Evolutionary conservation across 2,329 filamentous ascomycete species (phyloP).

Genomic region (Pestalotiopsis sp.): DNA sequence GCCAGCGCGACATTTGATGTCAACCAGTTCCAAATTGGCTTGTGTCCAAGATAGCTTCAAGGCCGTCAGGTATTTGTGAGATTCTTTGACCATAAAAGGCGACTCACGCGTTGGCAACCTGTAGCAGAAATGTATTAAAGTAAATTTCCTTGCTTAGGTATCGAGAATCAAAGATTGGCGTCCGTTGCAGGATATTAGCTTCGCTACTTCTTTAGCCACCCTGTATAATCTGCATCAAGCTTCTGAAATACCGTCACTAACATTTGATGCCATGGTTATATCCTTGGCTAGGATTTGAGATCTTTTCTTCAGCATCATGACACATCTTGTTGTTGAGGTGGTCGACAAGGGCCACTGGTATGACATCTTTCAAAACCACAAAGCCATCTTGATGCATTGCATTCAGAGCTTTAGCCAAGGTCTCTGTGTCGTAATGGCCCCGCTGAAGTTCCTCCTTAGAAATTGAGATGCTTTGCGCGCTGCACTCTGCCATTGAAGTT

Average conservation of each 20-base stretch:
- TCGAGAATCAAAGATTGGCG: slow-evolving; percentile 34
- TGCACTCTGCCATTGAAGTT: neutral
- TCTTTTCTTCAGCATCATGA: slow-evolving; percentile 20
- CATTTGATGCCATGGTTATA: slow-evolving; percentile 27
- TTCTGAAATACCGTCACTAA: slow-evolving; percentile 6
- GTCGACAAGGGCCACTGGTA: slow-evolving; percentile 21
- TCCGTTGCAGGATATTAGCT: slow-evolving; percentile 42
- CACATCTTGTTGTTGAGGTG: slow-evolving; percentile 22
- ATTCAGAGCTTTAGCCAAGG: slow-evolving; percentile 16
- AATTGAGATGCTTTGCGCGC: neutral
- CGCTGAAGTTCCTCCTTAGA: neutral
- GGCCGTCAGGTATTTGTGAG: neutral
- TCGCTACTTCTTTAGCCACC: neutral
- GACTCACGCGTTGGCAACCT: slow-evolving; percentile 39
- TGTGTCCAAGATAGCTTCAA: slow-evolving; percentile 41
- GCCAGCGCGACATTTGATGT: slow-evolving; percentile 42
- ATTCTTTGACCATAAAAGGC: neutral
- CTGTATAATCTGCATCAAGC: neutral
- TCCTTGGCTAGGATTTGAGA: slow-evolving; percentile 18
- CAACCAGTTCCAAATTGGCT: slow-evolving; percentile 41
- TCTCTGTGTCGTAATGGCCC: neutral
- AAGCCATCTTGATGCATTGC: slow-evolving; percentile 27
- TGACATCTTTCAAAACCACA: slow-evolving; percentile 24
- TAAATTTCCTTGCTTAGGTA: slow-evolving; percentile 40
- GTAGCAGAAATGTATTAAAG: slow-evolving; percentile 43